phyloP scores from a whole-genome alignment of 2,329 filamentous ascomycete species.

The Cadophora sp. region DNA sequence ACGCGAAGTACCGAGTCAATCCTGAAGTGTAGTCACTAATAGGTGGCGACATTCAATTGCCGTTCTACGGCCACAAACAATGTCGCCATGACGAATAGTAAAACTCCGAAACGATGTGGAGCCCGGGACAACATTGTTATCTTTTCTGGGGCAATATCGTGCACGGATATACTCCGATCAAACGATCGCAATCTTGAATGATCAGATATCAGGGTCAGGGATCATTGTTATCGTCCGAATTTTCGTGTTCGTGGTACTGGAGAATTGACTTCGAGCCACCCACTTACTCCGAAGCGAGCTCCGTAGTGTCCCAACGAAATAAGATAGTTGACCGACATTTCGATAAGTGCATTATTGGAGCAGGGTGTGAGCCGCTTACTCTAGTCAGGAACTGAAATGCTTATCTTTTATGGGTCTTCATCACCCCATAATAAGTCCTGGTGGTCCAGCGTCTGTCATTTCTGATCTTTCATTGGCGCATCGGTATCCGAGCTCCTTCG shows the following conservation, averaged over 20 bases:
- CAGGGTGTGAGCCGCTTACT: neutral
- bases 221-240: neutral
- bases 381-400: neutral
- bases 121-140: neutral
- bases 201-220: neutral
- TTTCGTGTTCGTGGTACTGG: neutral
- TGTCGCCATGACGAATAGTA: neutral
- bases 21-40: neutral
- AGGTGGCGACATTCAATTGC: neutral
- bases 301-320: neutral
- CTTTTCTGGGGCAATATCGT: neutral
- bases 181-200: neutral
- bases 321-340: neutral
- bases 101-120: neutral
- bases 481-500: neutral
- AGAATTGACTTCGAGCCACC: neutral
- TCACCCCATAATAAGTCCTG: neutral
- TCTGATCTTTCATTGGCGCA: no score
- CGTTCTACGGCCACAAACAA: neutral
- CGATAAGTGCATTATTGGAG: neutral
- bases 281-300: constrained; percentile 9
- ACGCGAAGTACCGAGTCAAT: neutral
- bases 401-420: constrained; percentile 7
- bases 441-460: neutral
- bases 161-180: neutral